Base-by-base conservation (phyloP, 2,329 filamentous ascomycete genomes). In the Raffaelea albimanens region DNA sequence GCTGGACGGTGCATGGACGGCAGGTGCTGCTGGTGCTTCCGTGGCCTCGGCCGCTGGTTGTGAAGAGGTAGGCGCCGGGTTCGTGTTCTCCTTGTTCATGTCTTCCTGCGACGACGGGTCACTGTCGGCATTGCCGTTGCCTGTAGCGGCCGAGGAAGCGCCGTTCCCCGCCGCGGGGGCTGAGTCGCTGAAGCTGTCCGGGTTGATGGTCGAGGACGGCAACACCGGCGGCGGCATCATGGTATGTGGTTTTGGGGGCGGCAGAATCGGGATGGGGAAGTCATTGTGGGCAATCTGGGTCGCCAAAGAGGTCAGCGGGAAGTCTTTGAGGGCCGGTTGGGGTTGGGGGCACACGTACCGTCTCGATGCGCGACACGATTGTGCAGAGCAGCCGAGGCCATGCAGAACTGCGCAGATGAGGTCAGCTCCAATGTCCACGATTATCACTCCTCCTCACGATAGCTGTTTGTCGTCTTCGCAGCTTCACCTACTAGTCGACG, bases 261-360 rank as follows among this genome's bases (percentile, higher is more conserved):
- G 66, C 31, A 75, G 73, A 45, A 79, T 65, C 46, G 85, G 85
- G 56, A 84, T 82, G 39, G 85, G 81, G 57, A 95, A 95, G 45
- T 83, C 82, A 60, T 80, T 73, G 63, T 78, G 76, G 38, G 85
- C 78, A 55, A 89, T 91, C 87, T 94, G 42, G 21, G n/a, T n/a
- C n/a, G n/a, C n/a, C n/a, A n/a, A n/a, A n/a, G n/a, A n/a, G n/a
- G 13, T 10, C 31, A 38, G 13, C 34, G 34, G 36, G 33, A 31
- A 3, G 16, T 16, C n/a, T 9, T 8, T 7, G 7, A 23, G 3
- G 34, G 36, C 33, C 33, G 25, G 39, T 11, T 45, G 44, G 51
- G 33, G 51, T 50, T 23, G 31, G 40, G 29, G 53, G 56, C 49
- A 20, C 41, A 21, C 59, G 49, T 57, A 76, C 75, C 67, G 71